These are phyloP conservation scores for Boletus vermiculosoides DNA, from an alignment of 768 basidiomycete species.

Conservation along the genomic window DNA sequence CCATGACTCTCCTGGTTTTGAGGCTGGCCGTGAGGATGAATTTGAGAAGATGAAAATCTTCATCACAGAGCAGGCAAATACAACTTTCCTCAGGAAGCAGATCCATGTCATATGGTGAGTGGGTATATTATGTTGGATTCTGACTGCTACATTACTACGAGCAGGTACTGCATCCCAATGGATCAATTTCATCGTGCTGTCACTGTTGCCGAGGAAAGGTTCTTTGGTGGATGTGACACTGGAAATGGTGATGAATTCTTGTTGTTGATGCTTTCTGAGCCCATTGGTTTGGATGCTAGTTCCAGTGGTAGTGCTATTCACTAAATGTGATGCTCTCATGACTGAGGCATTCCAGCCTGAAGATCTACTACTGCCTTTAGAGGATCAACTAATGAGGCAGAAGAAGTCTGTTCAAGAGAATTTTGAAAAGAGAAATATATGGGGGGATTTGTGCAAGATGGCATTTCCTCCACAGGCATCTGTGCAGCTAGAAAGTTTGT, in stretches of 20 bases:
- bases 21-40: too few species aligned
- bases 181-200: neutral
- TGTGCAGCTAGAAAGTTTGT: neutral
- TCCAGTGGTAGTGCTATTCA: neutral
- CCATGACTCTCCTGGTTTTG: too few species aligned
- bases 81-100: neutral
- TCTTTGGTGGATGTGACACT: neutral
- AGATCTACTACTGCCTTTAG: neutral
- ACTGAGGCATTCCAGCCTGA: neutral
- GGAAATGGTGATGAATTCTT: neutral
- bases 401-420: accelerated
- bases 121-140: neutral
- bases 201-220: neutral
- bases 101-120: too few species aligned
- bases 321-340: neutral
- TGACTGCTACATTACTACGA: neutral
- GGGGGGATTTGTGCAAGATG: neutral
- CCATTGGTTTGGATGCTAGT: neutral
- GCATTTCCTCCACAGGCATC: neutral
- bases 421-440: neutral
- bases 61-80: neutral
- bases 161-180: neutral
- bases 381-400: neutral
- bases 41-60: neutral
- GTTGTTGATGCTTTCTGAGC: neutral